These are phyloP conservation scores for Candida frijolesensis DNA, from an alignment of 1,139 yeast species.

Conservation along the genomic window DNA sequence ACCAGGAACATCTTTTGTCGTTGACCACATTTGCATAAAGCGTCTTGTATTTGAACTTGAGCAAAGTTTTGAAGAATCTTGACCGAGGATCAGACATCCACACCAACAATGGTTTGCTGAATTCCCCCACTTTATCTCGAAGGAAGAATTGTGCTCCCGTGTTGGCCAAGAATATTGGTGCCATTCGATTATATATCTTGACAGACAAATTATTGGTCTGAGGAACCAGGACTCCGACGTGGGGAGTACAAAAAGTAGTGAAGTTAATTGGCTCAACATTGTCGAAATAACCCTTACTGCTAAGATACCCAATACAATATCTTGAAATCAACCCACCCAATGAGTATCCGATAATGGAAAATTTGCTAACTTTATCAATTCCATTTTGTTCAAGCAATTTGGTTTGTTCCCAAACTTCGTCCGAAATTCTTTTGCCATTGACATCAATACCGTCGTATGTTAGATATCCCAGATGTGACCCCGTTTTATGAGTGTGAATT, in stretches of 20 bases:
- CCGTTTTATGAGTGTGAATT: constrained; percentile 57
- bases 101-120: constrained; percentile 52
- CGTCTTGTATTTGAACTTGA: constrained; percentile 50
- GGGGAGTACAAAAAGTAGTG: constrained; percentile 80
- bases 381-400: constrained; percentile 18
- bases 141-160: constrained; percentile 76
- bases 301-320: constrained; percentile 72
- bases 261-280: constrained; percentile 56
- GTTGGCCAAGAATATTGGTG: constrained; percentile 65
- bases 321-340: constrained; percentile 80
- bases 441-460: constrained; percentile 88
- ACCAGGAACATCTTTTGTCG: constrained; percentile 81
- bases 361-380: constrained; percentile 43
- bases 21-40: constrained; percentile 76
- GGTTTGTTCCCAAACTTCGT: constrained; percentile 60
- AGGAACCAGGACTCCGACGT: constrained; percentile 75
- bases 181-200: constrained; percentile 58
- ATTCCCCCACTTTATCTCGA: constrained; percentile 19
- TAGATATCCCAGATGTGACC: constrained; percentile 64
- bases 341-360: constrained; percentile 80
- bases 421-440: constrained; percentile 75
- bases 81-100: constrained; percentile 68
- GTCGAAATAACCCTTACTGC: constrained; percentile 55
- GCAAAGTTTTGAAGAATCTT: constrained; percentile 58
- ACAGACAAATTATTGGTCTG: constrained; percentile 19